These are phyloP conservation scores for Macrophomina tecta DNA, from an alignment of 2,329 filamentous ascomycete genomes.

Conservation along the genomic window DNA sequence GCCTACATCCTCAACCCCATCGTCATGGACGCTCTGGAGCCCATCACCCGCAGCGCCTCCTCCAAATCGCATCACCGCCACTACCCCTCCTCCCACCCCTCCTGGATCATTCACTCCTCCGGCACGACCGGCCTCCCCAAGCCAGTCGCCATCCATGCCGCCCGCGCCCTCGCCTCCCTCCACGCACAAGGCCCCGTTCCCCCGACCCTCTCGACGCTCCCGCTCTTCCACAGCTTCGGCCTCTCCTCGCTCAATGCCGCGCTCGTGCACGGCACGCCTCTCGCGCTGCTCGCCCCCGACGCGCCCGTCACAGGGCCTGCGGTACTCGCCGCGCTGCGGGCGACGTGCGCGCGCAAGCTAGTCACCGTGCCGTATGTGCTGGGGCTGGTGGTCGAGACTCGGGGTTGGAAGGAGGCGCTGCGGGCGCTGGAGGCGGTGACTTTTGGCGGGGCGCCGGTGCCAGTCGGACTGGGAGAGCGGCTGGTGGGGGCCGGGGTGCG, in stretches of 20 bases:
- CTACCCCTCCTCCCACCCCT: constrained; percentile 36
- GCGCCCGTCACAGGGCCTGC: constrained; percentile 46
- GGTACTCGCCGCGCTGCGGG: neutral
- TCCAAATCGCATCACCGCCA: constrained; percentile 30
- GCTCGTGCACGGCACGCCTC: neutral
- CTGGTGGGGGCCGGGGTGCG: constrained; percentile 61
- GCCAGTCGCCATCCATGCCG: constrained; percentile 63
- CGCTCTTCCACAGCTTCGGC: constrained; percentile 17
- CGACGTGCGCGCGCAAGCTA: constrained; percentile 41
- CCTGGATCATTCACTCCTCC: constrained; percentile 57
- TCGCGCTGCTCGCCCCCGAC: neutral
- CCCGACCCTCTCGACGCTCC: neutral
- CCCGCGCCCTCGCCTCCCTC: neutral
- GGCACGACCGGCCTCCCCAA: constrained; percentile 69
- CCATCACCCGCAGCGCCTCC: constrained; percentile 35
- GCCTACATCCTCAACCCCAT: constrained; percentile 24
- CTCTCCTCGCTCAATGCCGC: neutral
- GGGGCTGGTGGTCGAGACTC: constrained; percentile 66
- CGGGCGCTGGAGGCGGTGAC: constrained; percentile 58
- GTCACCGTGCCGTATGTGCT: constrained; percentile 68
- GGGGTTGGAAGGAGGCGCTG: constrained; percentile 59
- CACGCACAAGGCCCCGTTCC: neutral
- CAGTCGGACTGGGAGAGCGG: constrained; percentile 63
- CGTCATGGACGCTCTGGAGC: constrained; percentile 35
- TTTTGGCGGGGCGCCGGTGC: constrained; percentile 65